phyloP scores from a whole-genome alignment of 805 yeast genomes.

The Candida manassasensis region DNA sequence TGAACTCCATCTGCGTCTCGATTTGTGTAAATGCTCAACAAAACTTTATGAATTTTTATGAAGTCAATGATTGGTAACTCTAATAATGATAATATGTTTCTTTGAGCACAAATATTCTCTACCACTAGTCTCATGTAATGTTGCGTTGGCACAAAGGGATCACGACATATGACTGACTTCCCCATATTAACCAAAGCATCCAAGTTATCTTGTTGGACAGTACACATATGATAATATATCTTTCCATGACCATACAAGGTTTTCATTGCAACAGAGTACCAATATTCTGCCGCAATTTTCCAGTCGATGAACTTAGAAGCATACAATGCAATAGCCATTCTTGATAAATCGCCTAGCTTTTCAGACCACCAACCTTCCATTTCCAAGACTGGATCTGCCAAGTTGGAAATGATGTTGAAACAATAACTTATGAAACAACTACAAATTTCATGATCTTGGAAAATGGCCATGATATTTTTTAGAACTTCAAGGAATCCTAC shows the following conservation, averaged over 20 bases:
- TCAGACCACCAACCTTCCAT: slow-evolving; percentile 79
- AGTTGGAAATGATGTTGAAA: slow-evolving; percentile 52
- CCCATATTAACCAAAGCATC: slow-evolving; percentile 80
- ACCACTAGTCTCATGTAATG: slow-evolving; percentile 74
- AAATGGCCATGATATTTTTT: slow-evolving; percentile 67
- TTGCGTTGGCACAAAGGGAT: slow-evolving; percentile 79
- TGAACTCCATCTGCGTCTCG: slow-evolving; percentile 25
- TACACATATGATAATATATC: slow-evolving; percentile 80
- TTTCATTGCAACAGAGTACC: slow-evolving; percentile 74
- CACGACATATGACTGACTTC: slow-evolving; percentile 72
- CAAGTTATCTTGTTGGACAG: slow-evolving; percentile 72
- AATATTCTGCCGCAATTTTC: slow-evolving; percentile 76
- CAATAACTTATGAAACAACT: slow-evolving; percentile 71
- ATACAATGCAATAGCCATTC: slow-evolving; percentile 84
- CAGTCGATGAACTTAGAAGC: slow-evolving; percentile 79
- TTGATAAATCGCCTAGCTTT: slow-evolving; percentile 76
- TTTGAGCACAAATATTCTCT: slow-evolving; percentile 68
- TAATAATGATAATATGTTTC: slow-evolving; percentile 53
- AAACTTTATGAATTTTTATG: slow-evolving; percentile 63
- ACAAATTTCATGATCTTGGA: slow-evolving; percentile 74
- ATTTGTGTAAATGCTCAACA: slow-evolving; percentile 47
- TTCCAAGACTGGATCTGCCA: slow-evolving; percentile 51
- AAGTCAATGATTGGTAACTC: slow-evolving; percentile 59
- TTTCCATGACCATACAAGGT: slow-evolving; percentile 81
- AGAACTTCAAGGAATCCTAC: slow-evolving; percentile 75